Evolutionary conservation across 176 grass and related monocot species (phyloP).

Genomic region (Puccinellia tenuiflora): DNA sequence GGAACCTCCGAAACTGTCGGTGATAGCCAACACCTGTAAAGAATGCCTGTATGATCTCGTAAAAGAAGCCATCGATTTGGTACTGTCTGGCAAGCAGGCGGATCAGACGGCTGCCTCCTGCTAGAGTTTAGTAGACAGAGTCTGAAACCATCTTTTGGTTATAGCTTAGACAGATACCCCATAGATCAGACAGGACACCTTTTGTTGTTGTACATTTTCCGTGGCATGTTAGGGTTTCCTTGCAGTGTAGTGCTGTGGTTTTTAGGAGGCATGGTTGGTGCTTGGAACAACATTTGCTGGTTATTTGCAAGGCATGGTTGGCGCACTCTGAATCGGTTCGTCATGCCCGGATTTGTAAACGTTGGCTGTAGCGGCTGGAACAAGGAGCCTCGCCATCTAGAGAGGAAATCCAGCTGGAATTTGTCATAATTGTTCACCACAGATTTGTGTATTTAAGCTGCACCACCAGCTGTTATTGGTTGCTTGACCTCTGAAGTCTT

Average conservation of each 20-base stretch:
- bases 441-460: not conserved
- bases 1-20: not conserved
- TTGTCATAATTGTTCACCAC: not conserved
- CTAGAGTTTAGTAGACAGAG: slow-evolving; percentile 4
- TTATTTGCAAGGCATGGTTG: slow-evolving; percentile 12
- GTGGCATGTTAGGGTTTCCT: not conserved
- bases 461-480: not conserved
- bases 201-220: slow-evolving; percentile 17
- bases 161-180: not conserved
- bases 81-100: not conserved
- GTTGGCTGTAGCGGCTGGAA: not conserved
- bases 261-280: not conserved
- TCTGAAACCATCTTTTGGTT: not conserved
- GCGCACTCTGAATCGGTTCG: not conserved
- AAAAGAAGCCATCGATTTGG: slow-evolving; percentile 39
- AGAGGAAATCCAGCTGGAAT: not conserved
- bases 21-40: slow-evolving; percentile 36
- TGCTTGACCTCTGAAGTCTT: slow-evolving; percentile 12
- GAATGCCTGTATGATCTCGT: slow-evolving; percentile 55
- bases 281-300: not conserved
- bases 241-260: slow-evolving; percentile 23
- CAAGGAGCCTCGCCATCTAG: too few species aligned
- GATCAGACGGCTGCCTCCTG: not conserved
- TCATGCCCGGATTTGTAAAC: not conserved
- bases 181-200: not conserved